These are phyloP conservation scores for Xylaria sp. DNA, from an alignment of 2,329 filamentous ascomycete species.

Conservation along the genomic window DNA sequence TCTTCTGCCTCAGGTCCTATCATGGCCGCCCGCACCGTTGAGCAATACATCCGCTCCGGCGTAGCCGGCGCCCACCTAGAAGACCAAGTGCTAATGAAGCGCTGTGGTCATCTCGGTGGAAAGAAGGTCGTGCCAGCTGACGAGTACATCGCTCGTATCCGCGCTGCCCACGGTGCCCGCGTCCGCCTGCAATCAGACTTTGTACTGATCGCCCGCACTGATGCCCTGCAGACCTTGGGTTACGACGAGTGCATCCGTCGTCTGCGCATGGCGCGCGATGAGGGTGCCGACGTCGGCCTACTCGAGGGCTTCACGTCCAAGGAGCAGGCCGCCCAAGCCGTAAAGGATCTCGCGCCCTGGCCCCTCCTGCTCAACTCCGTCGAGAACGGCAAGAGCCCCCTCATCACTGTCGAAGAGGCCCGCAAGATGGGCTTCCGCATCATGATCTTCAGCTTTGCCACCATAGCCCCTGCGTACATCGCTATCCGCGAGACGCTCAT, in stretches of 20 bases:
- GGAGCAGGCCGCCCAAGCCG: constrained; percentile 61
- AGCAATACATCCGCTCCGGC: constrained; percentile 64
- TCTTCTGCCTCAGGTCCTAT: constrained; percentile 49
- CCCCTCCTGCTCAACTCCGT: constrained; percentile 69
- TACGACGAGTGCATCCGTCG: constrained; percentile 66
- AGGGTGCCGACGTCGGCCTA: constrained; percentile 70
- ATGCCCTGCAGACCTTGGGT: constrained; percentile 67
- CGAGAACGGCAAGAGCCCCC: constrained; percentile 65
- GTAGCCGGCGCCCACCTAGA: constrained; percentile 56
- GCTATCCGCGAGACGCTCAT: constrained; percentile 55
- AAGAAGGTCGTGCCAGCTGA: constrained; percentile 68
- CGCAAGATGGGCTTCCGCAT: constrained; percentile 67
- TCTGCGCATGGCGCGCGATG: constrained; percentile 61
- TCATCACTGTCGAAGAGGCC: constrained; percentile 64
- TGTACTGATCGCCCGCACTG: constrained; percentile 73
- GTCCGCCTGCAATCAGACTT: constrained; percentile 64
- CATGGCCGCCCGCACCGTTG: constrained; percentile 56
- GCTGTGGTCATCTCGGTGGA: constrained; percentile 71
- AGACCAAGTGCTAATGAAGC: constrained; percentile 65
- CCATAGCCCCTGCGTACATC: constrained; percentile 59
- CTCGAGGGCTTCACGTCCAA: constrained; percentile 67
- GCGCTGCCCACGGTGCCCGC: constrained; percentile 64
- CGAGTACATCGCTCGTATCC: constrained; percentile 66
- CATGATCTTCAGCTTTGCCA: constrained; percentile 66
- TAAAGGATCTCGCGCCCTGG: constrained; percentile 54